Conservation (phyloP, 2,329 filamentous ascomycete genomes). For the Aspergillus sp. region DNA sequence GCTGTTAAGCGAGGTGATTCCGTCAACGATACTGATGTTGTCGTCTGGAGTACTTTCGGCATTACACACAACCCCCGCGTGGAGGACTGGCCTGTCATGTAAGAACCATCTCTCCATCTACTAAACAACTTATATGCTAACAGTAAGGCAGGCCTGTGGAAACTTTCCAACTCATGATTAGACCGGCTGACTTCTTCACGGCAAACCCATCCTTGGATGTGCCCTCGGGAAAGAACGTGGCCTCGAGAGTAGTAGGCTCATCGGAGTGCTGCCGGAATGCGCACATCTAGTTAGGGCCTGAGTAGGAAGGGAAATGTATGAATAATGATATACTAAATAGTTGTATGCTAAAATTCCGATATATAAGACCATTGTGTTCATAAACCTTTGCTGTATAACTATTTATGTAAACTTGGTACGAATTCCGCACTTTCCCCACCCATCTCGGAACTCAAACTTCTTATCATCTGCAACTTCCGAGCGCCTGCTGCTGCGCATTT, state of each 20-base stretch:
- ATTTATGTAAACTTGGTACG: no score
- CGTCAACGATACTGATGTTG: slow-evolving; percentile 43
- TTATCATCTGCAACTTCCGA: neutral
- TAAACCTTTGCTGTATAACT: no score
- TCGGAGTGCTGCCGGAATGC: slow-evolving; percentile 33
- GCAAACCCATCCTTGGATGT: slow-evolving; percentile 56
- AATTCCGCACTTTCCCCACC: slow-evolving; percentile 2
- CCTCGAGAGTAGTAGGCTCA: slow-evolving; percentile 30
- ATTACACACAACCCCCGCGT: slow-evolving; percentile 47
- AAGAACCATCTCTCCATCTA: slow-evolving; percentile 7
- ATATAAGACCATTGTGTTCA: neutral
- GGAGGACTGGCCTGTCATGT: slow-evolving; percentile 48
- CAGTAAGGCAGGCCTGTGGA: slow-evolving; percentile 32
- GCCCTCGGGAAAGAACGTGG: slow-evolving; percentile 40
- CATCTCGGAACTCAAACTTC: slow-evolving; percentile 1
- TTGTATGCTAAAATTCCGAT: neutral
- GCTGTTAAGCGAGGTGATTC: slow-evolving; percentile 32
- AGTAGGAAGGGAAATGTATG: neutral
- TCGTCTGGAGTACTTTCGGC: slow-evolving; percentile 47
- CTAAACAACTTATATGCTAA: slow-evolving; percentile 10
- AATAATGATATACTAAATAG: slow-evolving; percentile 9
- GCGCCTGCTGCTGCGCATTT: neutral
- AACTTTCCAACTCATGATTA: slow-evolving; percentile 42
- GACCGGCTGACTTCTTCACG: slow-evolving; percentile 55
- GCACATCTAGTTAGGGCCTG: slow-evolving; percentile 23